A percentile compares a stretch with the other conserved stretches of the same genome.
Evolutionary conservation across 2,329 filamentous ascomycete genomes (phyloP).

Genomic region (Hymenoscyphus fraxineus): DNA sequence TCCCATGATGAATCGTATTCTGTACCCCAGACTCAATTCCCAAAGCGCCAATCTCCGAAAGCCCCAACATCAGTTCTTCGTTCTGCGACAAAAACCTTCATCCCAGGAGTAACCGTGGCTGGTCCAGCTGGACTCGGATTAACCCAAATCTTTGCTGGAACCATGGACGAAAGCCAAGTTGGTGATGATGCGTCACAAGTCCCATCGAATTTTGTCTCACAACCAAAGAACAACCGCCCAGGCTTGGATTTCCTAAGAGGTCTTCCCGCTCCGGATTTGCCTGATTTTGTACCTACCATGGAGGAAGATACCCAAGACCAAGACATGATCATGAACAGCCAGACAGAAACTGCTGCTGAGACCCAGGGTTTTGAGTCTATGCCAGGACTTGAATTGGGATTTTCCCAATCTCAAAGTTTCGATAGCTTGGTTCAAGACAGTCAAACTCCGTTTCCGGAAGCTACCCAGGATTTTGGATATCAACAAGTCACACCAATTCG

Average conservation of each 20-base stretch:
- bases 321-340: slow-evolving; percentile 48
- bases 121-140: slow-evolving; percentile 66
- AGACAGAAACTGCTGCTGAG: slow-evolving; percentile 38
- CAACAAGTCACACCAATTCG: slow-evolving; percentile 68
- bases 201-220: not conserved
- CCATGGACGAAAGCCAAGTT: slow-evolving; percentile 64
- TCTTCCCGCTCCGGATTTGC: slow-evolving; percentile 47
- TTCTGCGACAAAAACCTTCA: slow-evolving; percentile 65
- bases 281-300: slow-evolving; percentile 44
- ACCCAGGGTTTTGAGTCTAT: slow-evolving; percentile 39
- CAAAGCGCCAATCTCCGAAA: slow-evolving; percentile 41
- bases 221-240: not conserved
- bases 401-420: slow-evolving; percentile 58
- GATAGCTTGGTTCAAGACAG: slow-evolving; percentile 56
- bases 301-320: slow-evolving; percentile 37
- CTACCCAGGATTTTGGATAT: slow-evolving; percentile 79
- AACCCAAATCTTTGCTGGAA: slow-evolving; percentile 87
- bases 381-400: slow-evolving; percentile 49
- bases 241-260: slow-evolving; percentile 44
- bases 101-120: slow-evolving; percentile 62
- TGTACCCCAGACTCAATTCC: slow-evolving; percentile 27
- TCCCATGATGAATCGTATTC: slow-evolving; percentile 23
- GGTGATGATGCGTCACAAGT: slow-evolving; percentile 14
- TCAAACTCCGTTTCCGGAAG: slow-evolving; percentile 69
- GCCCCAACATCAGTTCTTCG: slow-evolving; percentile 62